These are phyloP conservation scores for Delphinella strobiligena DNA, from an alignment of 2,329 filamentous ascomycete species.

Conservation along the genomic window DNA sequence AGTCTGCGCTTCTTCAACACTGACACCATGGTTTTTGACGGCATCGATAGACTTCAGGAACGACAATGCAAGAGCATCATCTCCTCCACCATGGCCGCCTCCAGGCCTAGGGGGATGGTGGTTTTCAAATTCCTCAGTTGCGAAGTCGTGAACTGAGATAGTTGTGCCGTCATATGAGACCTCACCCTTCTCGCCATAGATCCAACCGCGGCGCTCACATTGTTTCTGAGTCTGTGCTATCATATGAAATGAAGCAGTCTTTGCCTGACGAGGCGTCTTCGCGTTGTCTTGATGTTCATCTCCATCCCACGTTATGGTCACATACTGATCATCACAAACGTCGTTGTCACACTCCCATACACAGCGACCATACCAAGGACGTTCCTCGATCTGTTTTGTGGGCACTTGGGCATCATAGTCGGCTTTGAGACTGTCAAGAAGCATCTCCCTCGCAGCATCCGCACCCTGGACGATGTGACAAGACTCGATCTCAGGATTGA, in stretches of 20 bases:
- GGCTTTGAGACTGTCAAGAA: constrained; percentile 37
- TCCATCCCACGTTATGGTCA: constrained; percentile 80
- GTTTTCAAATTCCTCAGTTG: constrained; percentile 40
- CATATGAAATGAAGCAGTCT: constrained; percentile 89
- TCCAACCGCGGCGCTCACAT: constrained; percentile 70
- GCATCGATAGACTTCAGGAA: constrained; percentile 73
- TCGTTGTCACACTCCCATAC: constrained; percentile 90
- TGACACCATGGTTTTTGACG: constrained; percentile 59
- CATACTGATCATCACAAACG: constrained; percentile 84
- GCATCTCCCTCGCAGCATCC: constrained; percentile 38
- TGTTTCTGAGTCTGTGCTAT: constrained; percentile 78
- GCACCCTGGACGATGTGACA: constrained; percentile 37
- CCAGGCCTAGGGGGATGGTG: constrained; percentile 41
- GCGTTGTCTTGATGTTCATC: constrained; percentile 25
- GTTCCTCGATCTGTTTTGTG: constrained; percentile 33
- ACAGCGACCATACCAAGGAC: constrained; percentile 79
- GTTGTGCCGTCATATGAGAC: constrained; percentile 69
- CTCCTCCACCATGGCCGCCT: constrained; percentile 64
- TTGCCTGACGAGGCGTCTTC: constrained; percentile 45
- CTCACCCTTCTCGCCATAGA: constrained; percentile 81
- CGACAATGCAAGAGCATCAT: constrained; percentile 66
- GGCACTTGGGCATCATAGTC: constrained; percentile 43
- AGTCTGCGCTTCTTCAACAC: constrained; percentile 58
- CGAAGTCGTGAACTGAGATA: constrained; percentile 67
- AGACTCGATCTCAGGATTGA: constrained; percentile 87